A percentile compares a stretch with the other conserved stretches of the same genome.
Conservation (phyloP, 2,329 filamentous ascomycete species). For the Pseudovirgaria hyperparasitica region DNA sequence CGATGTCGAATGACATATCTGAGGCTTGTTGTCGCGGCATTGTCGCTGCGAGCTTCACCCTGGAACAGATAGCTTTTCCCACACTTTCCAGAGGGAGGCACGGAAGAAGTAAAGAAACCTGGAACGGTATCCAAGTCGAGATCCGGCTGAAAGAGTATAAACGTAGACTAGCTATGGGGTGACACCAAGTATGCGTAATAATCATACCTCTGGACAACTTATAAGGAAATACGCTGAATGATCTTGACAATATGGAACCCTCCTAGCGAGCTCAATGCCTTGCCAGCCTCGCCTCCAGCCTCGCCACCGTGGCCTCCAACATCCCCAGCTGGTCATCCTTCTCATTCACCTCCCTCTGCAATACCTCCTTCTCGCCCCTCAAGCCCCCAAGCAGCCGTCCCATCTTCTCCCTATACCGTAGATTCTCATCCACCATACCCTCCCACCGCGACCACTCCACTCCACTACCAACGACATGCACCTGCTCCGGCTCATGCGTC, state of each 20-base stretch:
- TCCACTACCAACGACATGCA: conserved; percentile 1
- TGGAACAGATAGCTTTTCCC: conserved; percentile 14
- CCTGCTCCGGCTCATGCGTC: too few species aligned
- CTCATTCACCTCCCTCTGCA: conserved; percentile 25
- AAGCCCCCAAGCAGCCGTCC: conserved; percentile 24
- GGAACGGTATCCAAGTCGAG: conserved; percentile 7
- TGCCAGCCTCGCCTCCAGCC: conserved; percentile 14
- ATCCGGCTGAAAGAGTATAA: conserved; percentile 8
- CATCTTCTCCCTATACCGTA: conserved; percentile 23
- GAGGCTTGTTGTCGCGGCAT: conserved; percentile 8
- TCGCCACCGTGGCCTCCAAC: conserved; percentile 23
- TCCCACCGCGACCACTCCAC: conserved; percentile 23
- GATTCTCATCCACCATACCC: conserved; percentile 26
- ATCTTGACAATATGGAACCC: too few species aligned
- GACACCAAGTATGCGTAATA: too few species aligned
- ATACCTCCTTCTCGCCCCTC: conserved; percentile 26
- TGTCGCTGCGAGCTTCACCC: conserved; percentile 12
- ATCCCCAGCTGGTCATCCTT: conserved; percentile 27
- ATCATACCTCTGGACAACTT: too few species aligned
- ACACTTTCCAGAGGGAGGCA: too few species aligned
- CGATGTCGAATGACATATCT: conserved; percentile 2
- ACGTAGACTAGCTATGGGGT: too few species aligned
- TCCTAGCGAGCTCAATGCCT: too few species aligned
- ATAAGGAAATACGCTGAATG: too few species aligned
- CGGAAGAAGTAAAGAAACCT: too few species aligned